Conservation (phyloP, 768 basidiomycete genomes). For the Phanerochaete sordida region DNA sequence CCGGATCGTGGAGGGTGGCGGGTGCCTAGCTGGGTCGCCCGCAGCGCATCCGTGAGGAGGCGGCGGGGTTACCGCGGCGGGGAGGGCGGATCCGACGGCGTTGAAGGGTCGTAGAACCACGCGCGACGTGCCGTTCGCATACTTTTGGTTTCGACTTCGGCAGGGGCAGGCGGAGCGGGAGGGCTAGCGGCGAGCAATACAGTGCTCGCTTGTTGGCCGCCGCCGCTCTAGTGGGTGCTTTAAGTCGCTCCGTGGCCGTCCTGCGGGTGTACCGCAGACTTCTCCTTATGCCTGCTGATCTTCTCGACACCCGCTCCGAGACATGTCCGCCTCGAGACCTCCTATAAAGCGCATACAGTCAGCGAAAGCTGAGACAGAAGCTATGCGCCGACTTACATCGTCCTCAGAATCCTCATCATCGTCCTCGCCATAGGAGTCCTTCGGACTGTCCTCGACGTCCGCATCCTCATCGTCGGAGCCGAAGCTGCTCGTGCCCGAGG, state of each 20-base stretch:
- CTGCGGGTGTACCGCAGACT: slow-evolving; percentile 7
- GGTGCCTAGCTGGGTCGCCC: background rate
- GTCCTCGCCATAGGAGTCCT: slow-evolving; percentile 20
- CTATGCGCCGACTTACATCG: slow-evolving; percentile 15
- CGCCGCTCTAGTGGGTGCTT: background rate
- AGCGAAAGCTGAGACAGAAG: background rate
- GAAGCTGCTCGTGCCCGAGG: slow-evolving; percentile 18
- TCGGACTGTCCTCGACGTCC: slow-evolving; percentile 21
- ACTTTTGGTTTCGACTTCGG: background rate
- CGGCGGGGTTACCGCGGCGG: background rate
- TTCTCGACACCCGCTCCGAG: slow-evolving; percentile 48
- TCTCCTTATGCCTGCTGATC: slow-evolving; percentile 38
- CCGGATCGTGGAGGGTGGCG: background rate
- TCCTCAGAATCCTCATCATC: slow-evolving; percentile 18
- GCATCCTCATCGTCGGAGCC: slow-evolving; percentile 30
- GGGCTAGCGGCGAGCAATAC: background rate
- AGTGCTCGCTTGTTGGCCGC: background rate
- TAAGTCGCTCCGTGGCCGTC: background rate
- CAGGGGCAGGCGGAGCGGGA: background rate
- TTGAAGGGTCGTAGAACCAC: slow-evolving; percentile 3
- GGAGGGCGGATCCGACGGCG: background rate
- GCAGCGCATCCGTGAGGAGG: background rate
- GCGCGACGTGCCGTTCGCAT: background rate
- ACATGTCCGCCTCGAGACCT: slow-evolving; percentile 14
- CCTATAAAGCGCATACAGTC: slow-evolving; percentile 3